Evolutionary conservation across 2,329 filamentous ascomycete species (phyloP), one percentile per base, ranked within the genome.

Genomic region (Iodosphaeria phyllophila): DNA sequence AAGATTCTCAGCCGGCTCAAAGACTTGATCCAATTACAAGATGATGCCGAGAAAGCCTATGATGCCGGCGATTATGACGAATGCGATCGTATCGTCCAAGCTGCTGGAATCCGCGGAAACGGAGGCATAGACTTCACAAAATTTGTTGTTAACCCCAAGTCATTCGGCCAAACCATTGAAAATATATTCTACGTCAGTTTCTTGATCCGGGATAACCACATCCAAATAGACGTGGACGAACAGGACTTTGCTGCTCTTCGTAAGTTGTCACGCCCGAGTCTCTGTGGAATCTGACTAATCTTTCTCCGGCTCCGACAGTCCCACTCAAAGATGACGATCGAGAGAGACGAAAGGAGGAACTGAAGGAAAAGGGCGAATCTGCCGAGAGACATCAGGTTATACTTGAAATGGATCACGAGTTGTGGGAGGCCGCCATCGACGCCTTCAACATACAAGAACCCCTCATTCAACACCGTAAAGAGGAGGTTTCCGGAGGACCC

Each of bases 151-250:
- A 92, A 98, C 38, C 89, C 89, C 1, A 56, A 56, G 19, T 92
- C 82, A 1, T 98, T 95, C 40, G 80, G 80, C 0, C 89, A 98
- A 48, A 92, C 83, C 0, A 73, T 98, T 5, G 89, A 98, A 46
- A 98, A 98, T 39, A 59, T 98, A 39, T 98, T 98, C 48, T 95
- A 95, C 45, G 68, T 92, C 37, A 91, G 80, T 44, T 98, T 98
- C 42, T 54, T 98, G 31, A 82, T 95, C 30, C 71, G 79, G 29
- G 89, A 98, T 49, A 83, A 83, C 8, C 69, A 65, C 30, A 66
- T 83, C 5, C 69, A 68, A 17, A 60, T 98, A n/a, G 58, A 66
- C 3, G 64, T 70, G 28, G 84, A 93, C 40, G 61, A 70, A 8
- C 54, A 75, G 31, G 72, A 65, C 2, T 52, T 92, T 20, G 84